phyloP scores from a whole-genome alignment of 495 filamentous ascomycete species.

The Neurospora sp. region DNA sequence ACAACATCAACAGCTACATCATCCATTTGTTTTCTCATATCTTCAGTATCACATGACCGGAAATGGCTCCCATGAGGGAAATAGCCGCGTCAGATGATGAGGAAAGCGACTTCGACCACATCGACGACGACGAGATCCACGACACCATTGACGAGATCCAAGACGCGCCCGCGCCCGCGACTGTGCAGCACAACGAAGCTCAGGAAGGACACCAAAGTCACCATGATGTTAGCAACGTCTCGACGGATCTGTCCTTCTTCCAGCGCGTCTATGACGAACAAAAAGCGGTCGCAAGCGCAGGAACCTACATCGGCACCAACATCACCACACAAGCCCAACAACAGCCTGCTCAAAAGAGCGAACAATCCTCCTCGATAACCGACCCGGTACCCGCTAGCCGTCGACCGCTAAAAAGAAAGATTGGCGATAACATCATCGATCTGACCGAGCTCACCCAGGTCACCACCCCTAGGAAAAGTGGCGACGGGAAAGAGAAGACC shows the following conservation, averaged over 20 bases:
- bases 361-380: slow-evolving; percentile 9
- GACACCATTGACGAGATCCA: not conserved
- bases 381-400: slow-evolving; percentile 7
- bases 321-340: not conserved
- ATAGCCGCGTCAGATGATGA: slow-evolving; percentile 26
- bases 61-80: slow-evolving; percentile 15
- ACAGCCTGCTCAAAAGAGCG: not conserved
- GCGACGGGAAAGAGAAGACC: not conserved
- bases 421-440: not conserved
- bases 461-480: slow-evolving; percentile 11
- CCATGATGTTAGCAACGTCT: slow-evolving; percentile 8
- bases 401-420: not conserved
- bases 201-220: not conserved
- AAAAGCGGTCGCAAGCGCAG: not conserved
- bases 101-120: slow-evolving; percentile 12
- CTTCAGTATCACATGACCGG: not conserved
- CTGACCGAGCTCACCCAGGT: slow-evolving; percentile 13
- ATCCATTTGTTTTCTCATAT: not conserved
- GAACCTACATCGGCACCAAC: not conserved
- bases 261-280: slow-evolving; percentile 19
- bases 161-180: not conserved
- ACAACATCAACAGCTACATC: not conserved
- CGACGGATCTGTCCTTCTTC: slow-evolving; percentile 21
- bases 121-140: not conserved
- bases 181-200: not conserved